Evolutionary conservation across 1,284 basidiomycete genomes (phyloP).

Genomic region (Heterobasidion irregulare): DNA sequence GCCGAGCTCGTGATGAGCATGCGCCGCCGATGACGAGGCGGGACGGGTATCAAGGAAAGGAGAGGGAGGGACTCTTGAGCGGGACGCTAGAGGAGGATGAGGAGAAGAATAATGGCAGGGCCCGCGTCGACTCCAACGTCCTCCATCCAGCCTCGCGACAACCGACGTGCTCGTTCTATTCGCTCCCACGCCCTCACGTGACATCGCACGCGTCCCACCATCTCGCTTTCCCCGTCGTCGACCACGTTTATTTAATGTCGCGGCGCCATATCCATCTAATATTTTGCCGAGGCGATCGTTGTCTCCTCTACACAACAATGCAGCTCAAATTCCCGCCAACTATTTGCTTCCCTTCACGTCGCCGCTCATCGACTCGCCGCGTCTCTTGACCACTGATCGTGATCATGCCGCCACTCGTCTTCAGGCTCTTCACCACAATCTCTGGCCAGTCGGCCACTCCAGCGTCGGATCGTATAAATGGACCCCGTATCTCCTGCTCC

Average conservation of each 20-base stretch:
- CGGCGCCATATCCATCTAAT: too few relatives aligned
- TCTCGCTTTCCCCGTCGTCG: too few relatives aligned
- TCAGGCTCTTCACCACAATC: not conserved
- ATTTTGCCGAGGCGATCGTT: too few relatives aligned
- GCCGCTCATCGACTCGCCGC: not conserved
- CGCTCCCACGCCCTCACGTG: too few relatives aligned
- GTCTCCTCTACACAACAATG: too few relatives aligned
- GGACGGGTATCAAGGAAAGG: not conserved
- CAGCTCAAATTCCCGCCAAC: too few relatives aligned
- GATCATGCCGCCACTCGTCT: not conserved
- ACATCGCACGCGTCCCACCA: too few relatives aligned
- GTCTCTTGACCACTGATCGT: constrained; percentile 2
- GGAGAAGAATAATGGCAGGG: not conserved
- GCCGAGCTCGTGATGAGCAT: constrained; percentile 3
- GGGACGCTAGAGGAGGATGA: not conserved
- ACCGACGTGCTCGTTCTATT: too few relatives aligned
- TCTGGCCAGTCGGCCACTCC: too few relatives aligned
- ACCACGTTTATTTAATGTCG: too few relatives aligned
- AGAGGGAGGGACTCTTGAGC: not conserved
- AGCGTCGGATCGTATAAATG: too few relatives aligned
- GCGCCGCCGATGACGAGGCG: not conserved
- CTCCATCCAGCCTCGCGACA: too few relatives aligned
- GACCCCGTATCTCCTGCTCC: not conserved
- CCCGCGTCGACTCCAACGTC: not conserved
- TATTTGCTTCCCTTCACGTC: not conserved